Evolutionary conservation across 2,329 filamentous ascomycete species (phyloP).

Genomic region (Calonectria hawksworthii): DNA sequence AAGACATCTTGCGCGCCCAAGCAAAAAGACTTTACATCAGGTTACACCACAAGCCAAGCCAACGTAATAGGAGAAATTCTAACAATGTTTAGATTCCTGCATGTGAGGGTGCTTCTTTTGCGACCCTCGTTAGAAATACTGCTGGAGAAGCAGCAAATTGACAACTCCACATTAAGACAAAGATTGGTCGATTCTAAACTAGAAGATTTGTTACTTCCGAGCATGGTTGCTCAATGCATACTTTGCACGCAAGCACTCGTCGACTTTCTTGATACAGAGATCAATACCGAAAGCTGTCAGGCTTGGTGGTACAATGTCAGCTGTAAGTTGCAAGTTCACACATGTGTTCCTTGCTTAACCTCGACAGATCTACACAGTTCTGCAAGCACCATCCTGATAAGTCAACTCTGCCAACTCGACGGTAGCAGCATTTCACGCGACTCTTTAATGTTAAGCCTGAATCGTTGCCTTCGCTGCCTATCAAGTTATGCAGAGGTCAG

Average conservation of each 20-base stretch:
- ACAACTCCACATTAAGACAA: not conserved
- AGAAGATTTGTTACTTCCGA: not conserved
- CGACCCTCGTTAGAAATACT: not conserved
- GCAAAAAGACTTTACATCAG: not conserved
- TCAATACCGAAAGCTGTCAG: not conserved
- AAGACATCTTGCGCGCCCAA: not conserved
- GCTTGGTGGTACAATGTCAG: constrained; percentile 1
- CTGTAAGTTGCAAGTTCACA: not conserved
- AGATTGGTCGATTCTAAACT: not conserved
- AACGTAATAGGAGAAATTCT: not conserved
- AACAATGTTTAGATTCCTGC: not conserved
- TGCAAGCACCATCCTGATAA: not conserved
- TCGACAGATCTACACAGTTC: not conserved
- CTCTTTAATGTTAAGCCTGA: not conserved
- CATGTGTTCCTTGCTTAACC: not conserved
- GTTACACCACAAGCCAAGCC: not conserved
- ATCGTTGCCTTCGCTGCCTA: not conserved
- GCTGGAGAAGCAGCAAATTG: not conserved
- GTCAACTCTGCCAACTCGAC: not conserved
- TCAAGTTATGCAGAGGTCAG: not conserved
- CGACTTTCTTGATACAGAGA: not conserved
- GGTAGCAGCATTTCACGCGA: not conserved
- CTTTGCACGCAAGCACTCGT: not conserved
- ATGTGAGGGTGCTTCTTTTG: not conserved
- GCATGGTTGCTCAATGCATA: not conserved